These are phyloP conservation scores for Asterophora parasitica DNA, from an alignment of 768 basidiomycete genomes.

Conservation along the genomic window DNA sequence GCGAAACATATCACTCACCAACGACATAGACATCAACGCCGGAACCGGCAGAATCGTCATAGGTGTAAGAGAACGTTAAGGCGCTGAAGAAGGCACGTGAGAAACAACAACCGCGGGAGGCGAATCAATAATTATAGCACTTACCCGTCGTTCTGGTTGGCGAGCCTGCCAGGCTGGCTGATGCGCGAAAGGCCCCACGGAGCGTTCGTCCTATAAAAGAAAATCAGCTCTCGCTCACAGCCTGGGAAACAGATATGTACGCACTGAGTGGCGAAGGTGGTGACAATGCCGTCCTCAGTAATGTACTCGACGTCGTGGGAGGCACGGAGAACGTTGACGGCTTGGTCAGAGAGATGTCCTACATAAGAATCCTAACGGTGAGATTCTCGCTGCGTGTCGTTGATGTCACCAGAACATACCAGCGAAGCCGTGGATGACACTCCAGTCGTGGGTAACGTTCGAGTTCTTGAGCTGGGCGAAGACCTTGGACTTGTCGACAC, in stretches of 20 bases:
- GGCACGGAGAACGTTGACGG: constrained; percentile 19
- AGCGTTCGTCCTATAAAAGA: constrained; percentile 21
- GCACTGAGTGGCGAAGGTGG: constrained; percentile 21
- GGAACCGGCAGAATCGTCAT: constrained; percentile 12
- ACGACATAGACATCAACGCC: constrained; percentile 33
- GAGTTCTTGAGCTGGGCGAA: constrained; percentile 5
- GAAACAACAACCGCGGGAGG: neutral
- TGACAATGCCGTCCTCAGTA: constrained; percentile 22
- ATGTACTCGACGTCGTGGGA: constrained; percentile 19
- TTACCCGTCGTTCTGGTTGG: constrained; percentile 11
- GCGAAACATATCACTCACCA: constrained; percentile 19
- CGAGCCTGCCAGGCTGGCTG: constrained; percentile 16
- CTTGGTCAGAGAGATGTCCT: constrained; percentile 14
- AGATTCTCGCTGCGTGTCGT: neutral
- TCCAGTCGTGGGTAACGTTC: constrained; percentile 20
- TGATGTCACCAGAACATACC: constrained; percentile 11
- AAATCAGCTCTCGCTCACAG: no score
- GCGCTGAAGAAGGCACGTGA: constrained; percentile 2
- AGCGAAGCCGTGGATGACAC: constrained; percentile 27
- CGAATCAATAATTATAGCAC: neutral
- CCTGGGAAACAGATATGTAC: neutral
- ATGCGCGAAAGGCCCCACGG: constrained; percentile 29
- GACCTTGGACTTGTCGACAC: constrained; percentile 18
- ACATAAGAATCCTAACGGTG: neutral
- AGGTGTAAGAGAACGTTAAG: constrained; percentile 14